Conservation (phyloP, 306 rosid species). For the Castanea crenata region DNA sequence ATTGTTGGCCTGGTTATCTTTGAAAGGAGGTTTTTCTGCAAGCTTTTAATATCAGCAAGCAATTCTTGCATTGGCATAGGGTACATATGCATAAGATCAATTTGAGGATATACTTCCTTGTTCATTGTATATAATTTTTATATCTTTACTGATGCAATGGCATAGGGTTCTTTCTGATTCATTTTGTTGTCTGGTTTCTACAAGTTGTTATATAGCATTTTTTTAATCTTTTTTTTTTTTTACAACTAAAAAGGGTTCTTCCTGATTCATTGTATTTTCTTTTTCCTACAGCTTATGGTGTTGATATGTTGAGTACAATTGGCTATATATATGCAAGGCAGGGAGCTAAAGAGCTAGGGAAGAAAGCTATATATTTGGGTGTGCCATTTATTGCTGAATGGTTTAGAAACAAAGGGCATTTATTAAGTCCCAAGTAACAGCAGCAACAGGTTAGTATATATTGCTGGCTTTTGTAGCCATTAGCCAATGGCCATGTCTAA, state of each 20-base stretch:
- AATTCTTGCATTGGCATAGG: background rate
- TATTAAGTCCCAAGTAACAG: slow-evolving; percentile 96
- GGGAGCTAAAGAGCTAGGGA: slow-evolving; percentile 95
- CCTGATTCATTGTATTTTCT: slow-evolving; percentile 25
- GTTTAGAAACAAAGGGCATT: slow-evolving; percentile 99
- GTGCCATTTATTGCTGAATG: slow-evolving; percentile 98
- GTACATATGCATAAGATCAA: background rate
- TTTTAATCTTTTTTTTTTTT: background rate
- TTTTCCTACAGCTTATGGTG: slow-evolving; percentile 78
- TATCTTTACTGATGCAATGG: background rate
- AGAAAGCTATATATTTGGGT: slow-evolving; percentile 93
- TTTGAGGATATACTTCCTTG: background rate
- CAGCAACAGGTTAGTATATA: slow-evolving; percentile 80
- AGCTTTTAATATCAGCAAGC: background rate
- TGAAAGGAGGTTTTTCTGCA: background rate
- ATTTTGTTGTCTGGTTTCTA: slow-evolving; percentile 7
- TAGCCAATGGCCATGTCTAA: slow-evolving; percentile 2
- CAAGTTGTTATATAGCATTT: background rate
- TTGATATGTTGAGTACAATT: slow-evolving; percentile 89
- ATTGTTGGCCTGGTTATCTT: background rate
- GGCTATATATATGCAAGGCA: slow-evolving; percentile 96
- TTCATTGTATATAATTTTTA: background rate
- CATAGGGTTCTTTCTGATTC: slow-evolving; percentile 21
- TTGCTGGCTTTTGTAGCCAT: slow-evolving; percentile 9
- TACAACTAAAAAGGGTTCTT: background rate